These are phyloP conservation scores for Globisporangium heterothallicum DNA, from an alignment of 352 stramenopile species.

Conservation along the genomic window DNA sequence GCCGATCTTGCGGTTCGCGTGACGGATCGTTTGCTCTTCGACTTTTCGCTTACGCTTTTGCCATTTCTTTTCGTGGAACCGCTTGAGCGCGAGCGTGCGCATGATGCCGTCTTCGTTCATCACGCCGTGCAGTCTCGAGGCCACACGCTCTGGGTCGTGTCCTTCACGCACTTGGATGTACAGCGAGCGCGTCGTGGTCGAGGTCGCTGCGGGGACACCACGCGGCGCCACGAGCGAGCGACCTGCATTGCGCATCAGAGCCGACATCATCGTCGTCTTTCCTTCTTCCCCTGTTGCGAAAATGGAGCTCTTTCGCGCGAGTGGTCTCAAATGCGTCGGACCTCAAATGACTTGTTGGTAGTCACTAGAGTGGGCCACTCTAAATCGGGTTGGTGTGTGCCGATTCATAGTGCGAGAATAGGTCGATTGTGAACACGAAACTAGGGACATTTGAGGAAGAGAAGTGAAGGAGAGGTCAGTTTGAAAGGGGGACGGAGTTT, in stretches of 20 bases:
- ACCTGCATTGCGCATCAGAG: slow-evolving; percentile 24
- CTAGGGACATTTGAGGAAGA: background rate
- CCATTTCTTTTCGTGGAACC: slow-evolving; percentile 83
- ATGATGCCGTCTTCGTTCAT: slow-evolving; percentile 74
- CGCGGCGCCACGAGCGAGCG: slow-evolving; percentile 10
- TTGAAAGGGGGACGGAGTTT: background rate
- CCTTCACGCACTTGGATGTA: slow-evolving; percentile 49
- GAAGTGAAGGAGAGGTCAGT: background rate
- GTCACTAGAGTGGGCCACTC: background rate
- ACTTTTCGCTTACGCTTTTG: slow-evolving; percentile 76
- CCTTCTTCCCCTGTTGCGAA: background rate
- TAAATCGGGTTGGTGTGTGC: no score
- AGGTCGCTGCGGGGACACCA: slow-evolving; percentile 10
- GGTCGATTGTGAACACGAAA: background rate
- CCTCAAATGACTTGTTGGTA: slow-evolving; percentile 1
- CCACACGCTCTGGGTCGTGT: slow-evolving; percentile 44
- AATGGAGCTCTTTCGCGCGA: slow-evolving; percentile 1
- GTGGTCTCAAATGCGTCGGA: slow-evolving; percentile 8
- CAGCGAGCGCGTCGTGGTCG: slow-evolving; percentile 24
- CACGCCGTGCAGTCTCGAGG: slow-evolving; percentile 58
- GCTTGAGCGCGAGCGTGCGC: slow-evolving; percentile 64
- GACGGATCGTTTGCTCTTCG: slow-evolving; percentile 74
- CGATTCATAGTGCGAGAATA: background rate
- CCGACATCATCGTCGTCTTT: slow-evolving; percentile 23
- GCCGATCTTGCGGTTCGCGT: slow-evolving; percentile 72